Evolutionary conservation across 495 filamentous ascomycete species (phyloP).

Genomic region (Cercophora scortea): DNA sequence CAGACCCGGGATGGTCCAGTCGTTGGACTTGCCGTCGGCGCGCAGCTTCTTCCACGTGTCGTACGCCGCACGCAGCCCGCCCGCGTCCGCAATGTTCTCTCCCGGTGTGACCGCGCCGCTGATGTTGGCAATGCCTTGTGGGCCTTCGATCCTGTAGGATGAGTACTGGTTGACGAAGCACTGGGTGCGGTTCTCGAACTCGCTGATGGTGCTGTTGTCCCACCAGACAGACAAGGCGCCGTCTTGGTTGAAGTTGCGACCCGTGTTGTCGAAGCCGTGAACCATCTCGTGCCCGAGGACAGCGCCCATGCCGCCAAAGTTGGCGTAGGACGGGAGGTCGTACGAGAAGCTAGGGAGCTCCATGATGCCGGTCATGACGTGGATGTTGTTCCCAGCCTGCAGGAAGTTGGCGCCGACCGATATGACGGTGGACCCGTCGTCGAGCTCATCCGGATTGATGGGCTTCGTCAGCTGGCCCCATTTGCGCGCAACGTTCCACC

Average conservation of each 20-base stretch:
- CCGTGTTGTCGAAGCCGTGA: constrained; percentile 66
- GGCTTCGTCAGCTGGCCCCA: constrained; percentile 36
- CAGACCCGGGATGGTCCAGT: constrained; percentile 55
- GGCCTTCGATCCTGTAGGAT: constrained; percentile 33
- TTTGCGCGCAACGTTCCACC: too few relatives aligned
- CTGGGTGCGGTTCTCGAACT: constrained; percentile 53
- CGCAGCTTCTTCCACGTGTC: constrained; percentile 55
- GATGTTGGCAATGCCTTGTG: constrained; percentile 52
- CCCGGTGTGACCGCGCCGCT: constrained; percentile 62
- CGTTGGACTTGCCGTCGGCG: constrained; percentile 22
- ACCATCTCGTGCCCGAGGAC: constrained; percentile 51
- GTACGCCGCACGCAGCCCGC: constrained; percentile 58
- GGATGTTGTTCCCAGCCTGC: constrained; percentile 57
- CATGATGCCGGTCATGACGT: constrained; percentile 69
- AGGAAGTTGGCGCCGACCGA: constrained; percentile 60
- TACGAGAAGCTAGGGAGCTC: constrained; percentile 60
- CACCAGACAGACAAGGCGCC: constrained; percentile 67
- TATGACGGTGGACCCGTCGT: constrained; percentile 53
- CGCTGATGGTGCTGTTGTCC: constrained; percentile 48
- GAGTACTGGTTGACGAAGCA: constrained; percentile 66
- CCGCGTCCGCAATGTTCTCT: constrained; percentile 73
- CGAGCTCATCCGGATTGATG: constrained; percentile 44
- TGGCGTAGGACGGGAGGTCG: constrained; percentile 54
- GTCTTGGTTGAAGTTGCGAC: constrained; percentile 58
- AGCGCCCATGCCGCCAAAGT: constrained; percentile 55